Evolutionary conservation across 2,329 filamentous ascomycete species (phyloP), one percentile per base, ranked within the genome.

Genomic region (Coniochaeta pulveracea): DNA sequence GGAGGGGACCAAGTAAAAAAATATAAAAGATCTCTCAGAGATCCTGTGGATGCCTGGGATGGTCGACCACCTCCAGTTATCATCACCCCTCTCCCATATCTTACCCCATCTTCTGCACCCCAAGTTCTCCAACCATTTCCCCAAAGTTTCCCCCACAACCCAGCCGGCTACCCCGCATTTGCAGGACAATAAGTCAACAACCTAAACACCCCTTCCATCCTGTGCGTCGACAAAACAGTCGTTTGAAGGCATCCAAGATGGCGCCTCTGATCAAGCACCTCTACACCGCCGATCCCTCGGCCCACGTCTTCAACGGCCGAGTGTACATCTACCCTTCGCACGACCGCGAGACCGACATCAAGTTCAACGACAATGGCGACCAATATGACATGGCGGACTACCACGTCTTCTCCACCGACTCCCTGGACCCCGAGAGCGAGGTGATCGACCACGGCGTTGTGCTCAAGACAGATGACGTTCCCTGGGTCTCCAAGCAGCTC

Each of bases 331-430:
- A 86, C 60, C 81, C 82, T 14, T 86, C 80, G 15, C 81, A 88
- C 58, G 81, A 88, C 56, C 72, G 80, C 43, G 77, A 84, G 54
- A 83, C 79, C 5, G 69, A 76, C 54, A 82, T 85, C 53, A 37
- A 69, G 37, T 78, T 80, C 64, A 86, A 88, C 60, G 81, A 86
- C 65, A 85, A 85, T 66, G 82, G 82, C 50, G 81, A 85, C 58
- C 82, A 86, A 53, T 86, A 85, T 54, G 82, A 85, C 60, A 88
- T 86, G 82, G 67, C 61, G 36, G 82, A 88, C 61, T 88, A 88
- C 65, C 81, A 86, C 55, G 82, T 88, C 52, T 77, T 86, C 56
- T 77, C 71, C 43, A 59, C 58, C 17, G 45, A 54, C 9, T 61
- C 59, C 18, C 56, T 72, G 37, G 66, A 72, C 35, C 60, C 66